These are phyloP conservation scores for Vicia villosa DNA, from an alignment of 306 rosid genomes.

Conservation along the genomic window DNA sequence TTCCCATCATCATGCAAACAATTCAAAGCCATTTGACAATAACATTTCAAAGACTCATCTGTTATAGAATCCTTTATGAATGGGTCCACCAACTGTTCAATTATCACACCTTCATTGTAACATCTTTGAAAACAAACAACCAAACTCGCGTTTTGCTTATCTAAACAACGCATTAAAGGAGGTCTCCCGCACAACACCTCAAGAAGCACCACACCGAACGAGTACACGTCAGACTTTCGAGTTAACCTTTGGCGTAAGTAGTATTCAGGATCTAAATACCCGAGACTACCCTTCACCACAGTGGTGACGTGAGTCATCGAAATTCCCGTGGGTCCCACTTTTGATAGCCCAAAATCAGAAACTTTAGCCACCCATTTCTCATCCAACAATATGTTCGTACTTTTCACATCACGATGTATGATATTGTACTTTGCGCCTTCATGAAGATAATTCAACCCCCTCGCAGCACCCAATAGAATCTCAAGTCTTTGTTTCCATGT, in stretches of 20 bases:
- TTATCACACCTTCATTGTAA: neutral
- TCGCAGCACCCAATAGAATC: conserved; percentile 36
- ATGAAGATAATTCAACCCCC: conserved; percentile 50
- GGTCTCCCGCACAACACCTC: conserved; percentile 41
- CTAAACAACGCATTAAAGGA: neutral
- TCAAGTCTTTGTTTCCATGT: conserved; percentile 41
- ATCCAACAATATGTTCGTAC: conserved; percentile 42
- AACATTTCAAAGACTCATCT: neutral
- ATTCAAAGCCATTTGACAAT: neutral
- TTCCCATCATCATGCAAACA: conserved; percentile 36
- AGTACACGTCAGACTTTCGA: conserved; percentile 51
- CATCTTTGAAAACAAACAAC: conserved; percentile 37
- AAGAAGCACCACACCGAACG: conserved; percentile 45
- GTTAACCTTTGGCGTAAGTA: no score
- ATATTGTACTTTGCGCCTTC: conserved; percentile 24
- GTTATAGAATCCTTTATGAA: neutral
- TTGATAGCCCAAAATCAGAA: no score
- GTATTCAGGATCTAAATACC: neutral
- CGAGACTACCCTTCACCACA: neutral
- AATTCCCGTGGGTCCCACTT: conserved; percentile 28
- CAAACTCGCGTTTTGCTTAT: conserved; percentile 12
- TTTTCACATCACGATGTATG: conserved; percentile 52
- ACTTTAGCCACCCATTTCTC: no score
- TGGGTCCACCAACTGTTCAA: conserved; percentile 14
- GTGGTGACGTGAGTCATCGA: conserved; percentile 23